These are phyloP conservation scores for Penicillium macrosclerotiorum DNA, from an alignment of 495 filamentous ascomycete genomes.

Conservation along the genomic window DNA sequence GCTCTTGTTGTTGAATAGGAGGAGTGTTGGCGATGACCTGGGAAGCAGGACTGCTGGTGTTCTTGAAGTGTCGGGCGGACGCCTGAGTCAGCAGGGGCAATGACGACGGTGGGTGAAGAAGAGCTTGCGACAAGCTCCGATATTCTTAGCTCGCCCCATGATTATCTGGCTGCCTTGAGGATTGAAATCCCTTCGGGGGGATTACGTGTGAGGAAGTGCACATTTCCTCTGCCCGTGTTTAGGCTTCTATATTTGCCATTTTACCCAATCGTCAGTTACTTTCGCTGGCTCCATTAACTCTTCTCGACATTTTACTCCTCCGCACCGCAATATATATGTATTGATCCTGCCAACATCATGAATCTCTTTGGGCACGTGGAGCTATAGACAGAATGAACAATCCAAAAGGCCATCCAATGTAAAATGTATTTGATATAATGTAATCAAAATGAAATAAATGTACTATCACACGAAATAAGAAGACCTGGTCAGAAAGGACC, in stretches of 20 bases:
- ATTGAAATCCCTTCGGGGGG: no score
- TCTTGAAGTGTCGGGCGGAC: slow-evolving; percentile 15
- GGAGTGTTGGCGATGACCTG: slow-evolving; percentile 3
- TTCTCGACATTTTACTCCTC: no score
- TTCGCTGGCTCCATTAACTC: no score
- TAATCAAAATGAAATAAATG: not conserved
- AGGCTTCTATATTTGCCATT: no score
- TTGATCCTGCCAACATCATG: no score
- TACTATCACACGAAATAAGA: not conserved
- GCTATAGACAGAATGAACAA: no score
- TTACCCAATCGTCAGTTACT: no score
- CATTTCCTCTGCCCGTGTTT: no score
- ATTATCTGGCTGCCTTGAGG: slow-evolving; percentile 14
- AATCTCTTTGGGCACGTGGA: no score
- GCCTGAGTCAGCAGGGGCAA: slow-evolving; percentile 23
- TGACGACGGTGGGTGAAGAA: slow-evolving; percentile 17
- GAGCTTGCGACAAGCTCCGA: slow-evolving; percentile 8
- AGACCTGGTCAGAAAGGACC: not conserved
- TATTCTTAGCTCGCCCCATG: slow-evolving; percentile 10
- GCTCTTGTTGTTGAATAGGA: slow-evolving; percentile 1
- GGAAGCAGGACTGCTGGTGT: not conserved
- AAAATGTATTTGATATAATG: not conserved
- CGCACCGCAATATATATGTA: no score
- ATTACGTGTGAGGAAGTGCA: no score
- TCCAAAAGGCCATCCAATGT: not conserved